Conservation (phyloP, 2,329 filamentous ascomycete species). For the Fusarium transvaalense region DNA sequence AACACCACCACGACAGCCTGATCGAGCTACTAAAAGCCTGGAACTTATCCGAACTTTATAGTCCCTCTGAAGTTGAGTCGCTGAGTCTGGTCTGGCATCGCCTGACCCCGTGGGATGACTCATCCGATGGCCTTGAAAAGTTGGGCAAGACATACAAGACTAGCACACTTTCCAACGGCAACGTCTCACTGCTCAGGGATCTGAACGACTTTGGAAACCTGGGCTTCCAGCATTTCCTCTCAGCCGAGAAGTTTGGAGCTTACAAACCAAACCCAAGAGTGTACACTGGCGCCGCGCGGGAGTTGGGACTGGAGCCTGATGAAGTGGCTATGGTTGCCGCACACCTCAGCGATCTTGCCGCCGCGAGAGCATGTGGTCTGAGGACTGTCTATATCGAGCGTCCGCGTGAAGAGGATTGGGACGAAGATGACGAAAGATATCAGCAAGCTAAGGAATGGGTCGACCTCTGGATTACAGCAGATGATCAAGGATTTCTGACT, state of each 20-base stretch:
- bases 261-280: slow-evolving; percentile 80
- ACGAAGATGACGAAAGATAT: slow-evolving; percentile 62
- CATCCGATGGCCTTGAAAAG: slow-evolving; percentile 65
- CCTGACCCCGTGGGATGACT: slow-evolving; percentile 77
- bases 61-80: slow-evolving; percentile 70
- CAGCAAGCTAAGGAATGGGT: slow-evolving; percentile 62
- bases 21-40: slow-evolving; percentile 67
- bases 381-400: slow-evolving; percentile 82
- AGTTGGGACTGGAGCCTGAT: slow-evolving; percentile 66
- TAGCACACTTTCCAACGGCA: slow-evolving; percentile 81
- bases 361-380: slow-evolving; percentile 73
- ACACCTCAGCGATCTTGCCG: slow-evolving; percentile 76
- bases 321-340: slow-evolving; percentile 84
- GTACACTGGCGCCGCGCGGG: slow-evolving; percentile 75
- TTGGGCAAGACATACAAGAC: slow-evolving; percentile 67
- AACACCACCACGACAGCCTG: slow-evolving; percentile 76
- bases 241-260: slow-evolving; percentile 76
- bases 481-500: slow-evolving; percentile 51
- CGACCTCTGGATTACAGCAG: slow-evolving; percentile 55
- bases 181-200: slow-evolving; percentile 74
- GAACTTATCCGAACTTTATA: slow-evolving; percentile 70
- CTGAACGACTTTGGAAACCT: slow-evolving; percentile 70
- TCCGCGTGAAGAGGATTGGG: slow-evolving; percentile 73
- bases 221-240: slow-evolving; percentile 72
- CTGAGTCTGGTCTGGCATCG: slow-evolving; percentile 80